phyloP scores from a whole-genome alignment of 2,329 filamentous ascomycete genomes.

The Fusarium nisikadoi region DNA sequence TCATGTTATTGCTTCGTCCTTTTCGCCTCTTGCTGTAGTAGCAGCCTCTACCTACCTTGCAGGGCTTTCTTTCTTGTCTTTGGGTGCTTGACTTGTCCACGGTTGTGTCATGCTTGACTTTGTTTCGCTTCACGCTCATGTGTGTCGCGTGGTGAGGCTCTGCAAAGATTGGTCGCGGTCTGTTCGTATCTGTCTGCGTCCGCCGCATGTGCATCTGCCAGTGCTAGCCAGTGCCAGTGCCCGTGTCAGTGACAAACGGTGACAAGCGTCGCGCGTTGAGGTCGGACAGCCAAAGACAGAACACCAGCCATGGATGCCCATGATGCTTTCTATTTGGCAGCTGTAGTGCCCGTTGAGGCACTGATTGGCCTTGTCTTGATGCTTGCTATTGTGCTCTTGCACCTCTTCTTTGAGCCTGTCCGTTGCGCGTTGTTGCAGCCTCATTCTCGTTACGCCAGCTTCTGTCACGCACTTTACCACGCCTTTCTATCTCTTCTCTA shows the following conservation, averaged over 20 bases:
- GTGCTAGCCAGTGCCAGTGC: constrained; percentile 12
- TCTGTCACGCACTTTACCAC: neutral
- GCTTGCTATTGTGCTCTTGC: neutral
- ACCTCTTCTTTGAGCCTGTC: neutral
- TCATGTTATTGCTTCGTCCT: constrained; percentile 9
- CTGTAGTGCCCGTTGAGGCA: constrained; percentile 1
- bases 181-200: neutral
- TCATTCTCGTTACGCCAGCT: constrained; percentile 6
- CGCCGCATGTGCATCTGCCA: neutral
- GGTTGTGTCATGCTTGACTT: constrained; percentile 4
- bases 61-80: neutral
- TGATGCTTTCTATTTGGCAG: constrained; percentile 22
- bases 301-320: constrained; percentile 4
- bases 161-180: constrained; percentile 25
- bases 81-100: neutral
- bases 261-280: constrained; percentile 30
- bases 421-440: constrained; percentile 3
- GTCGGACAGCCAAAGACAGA: constrained; percentile 31
- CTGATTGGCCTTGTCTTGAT: neutral
- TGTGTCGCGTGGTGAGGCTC: constrained; percentile 27
- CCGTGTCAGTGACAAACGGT: constrained; percentile 18
- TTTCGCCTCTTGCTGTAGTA: neutral
- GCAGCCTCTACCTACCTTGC: neutral
- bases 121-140: constrained; percentile 19
- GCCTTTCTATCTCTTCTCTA: neutral